phyloP scores from a whole-genome alignment of 345 rosid species.

The Melaleuca alternifolia region DNA sequence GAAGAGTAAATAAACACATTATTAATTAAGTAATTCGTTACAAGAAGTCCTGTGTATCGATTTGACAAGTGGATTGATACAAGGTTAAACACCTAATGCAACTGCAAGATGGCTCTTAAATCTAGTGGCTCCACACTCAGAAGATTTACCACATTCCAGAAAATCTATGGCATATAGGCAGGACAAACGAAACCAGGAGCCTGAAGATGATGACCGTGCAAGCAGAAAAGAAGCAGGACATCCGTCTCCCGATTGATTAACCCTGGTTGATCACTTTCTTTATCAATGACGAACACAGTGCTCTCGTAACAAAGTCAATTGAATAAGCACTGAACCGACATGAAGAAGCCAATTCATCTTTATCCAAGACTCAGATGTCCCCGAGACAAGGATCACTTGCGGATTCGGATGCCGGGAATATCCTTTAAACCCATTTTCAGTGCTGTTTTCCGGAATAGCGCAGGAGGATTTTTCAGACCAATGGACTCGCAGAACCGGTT shows the following conservation, averaged over 20 bases:
- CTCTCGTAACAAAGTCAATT: not conserved
- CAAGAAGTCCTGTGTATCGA: not conserved
- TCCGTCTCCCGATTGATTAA: not conserved
- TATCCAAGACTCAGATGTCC: not conserved
- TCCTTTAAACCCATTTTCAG: slow-evolving; percentile 93
- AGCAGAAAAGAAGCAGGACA: not conserved
- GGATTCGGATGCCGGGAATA: slow-evolving; percentile 56
- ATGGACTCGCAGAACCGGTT: slow-evolving; percentile 62
- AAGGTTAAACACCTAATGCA: not conserved
- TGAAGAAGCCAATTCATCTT: not conserved
- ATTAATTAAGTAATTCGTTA: not conserved
- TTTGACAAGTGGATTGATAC: not conserved
- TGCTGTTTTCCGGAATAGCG: slow-evolving; percentile 75
- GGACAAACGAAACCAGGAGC: not conserved
- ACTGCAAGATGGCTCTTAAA: not conserved
- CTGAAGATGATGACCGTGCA: not conserved
- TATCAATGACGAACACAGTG: not conserved
- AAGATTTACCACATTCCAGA: not conserved
- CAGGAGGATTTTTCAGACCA: slow-evolving; percentile 71
- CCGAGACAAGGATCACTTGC: slow-evolving; percentile 11
- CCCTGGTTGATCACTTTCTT: not conserved
- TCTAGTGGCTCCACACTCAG: not conserved
- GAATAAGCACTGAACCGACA: not conserved
- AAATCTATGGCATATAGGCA: not conserved
- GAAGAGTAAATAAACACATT: not conserved